These are phyloP conservation scores for Irpex lacteus DNA, from an alignment of 1,284 basidiomycete species.

Conservation along the genomic window DNA sequence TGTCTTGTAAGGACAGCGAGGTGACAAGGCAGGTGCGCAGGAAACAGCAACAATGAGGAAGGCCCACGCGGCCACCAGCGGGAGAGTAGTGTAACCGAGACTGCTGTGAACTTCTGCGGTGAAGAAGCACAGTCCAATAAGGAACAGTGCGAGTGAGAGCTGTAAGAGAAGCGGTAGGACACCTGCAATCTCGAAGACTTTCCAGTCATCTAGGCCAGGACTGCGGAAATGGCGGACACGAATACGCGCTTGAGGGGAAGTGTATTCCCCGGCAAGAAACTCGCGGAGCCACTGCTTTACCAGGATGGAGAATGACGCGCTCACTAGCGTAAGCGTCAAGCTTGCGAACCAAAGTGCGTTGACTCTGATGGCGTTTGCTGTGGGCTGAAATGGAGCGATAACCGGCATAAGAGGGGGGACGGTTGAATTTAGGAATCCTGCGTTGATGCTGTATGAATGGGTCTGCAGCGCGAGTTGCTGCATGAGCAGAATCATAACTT, in stretches of 20 bases:
- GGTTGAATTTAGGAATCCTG: not conserved
- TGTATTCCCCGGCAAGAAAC: constrained; percentile 5
- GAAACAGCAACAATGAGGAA: constrained; percentile 12
- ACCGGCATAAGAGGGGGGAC: not conserved
- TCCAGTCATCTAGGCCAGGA: constrained; percentile 11
- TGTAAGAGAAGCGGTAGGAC: constrained; percentile 18
- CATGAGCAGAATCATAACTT: not conserved
- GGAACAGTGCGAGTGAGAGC: constrained; percentile 15
- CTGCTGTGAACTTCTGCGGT: constrained; percentile 5
- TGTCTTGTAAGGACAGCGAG: not conserved
- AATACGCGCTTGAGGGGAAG: not conserved
- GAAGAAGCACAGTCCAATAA: constrained; percentile 17
- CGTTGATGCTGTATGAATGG: not conserved
- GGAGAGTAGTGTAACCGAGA: constrained; percentile 3
- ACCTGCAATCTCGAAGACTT: constrained; percentile 13
- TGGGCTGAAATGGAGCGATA: not conserved
- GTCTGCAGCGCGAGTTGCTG: not conserved
- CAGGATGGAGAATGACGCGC: constrained; percentile 15
- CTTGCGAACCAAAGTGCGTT: constrained; percentile 17
- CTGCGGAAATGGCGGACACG: constrained; percentile 10
- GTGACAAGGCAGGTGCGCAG: not conserved
- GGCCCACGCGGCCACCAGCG: constrained; percentile 3
- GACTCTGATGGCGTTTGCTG: not conserved
- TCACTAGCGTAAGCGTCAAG: constrained; percentile 15
- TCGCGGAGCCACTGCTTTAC: constrained; percentile 19